Percentiles rank a stretch among this genome's conserved stretches.
These are phyloP conservation scores for Apium graveolens DNA, from an alignment of 129 eudicot species.

Conservation along the genomic window DNA sequence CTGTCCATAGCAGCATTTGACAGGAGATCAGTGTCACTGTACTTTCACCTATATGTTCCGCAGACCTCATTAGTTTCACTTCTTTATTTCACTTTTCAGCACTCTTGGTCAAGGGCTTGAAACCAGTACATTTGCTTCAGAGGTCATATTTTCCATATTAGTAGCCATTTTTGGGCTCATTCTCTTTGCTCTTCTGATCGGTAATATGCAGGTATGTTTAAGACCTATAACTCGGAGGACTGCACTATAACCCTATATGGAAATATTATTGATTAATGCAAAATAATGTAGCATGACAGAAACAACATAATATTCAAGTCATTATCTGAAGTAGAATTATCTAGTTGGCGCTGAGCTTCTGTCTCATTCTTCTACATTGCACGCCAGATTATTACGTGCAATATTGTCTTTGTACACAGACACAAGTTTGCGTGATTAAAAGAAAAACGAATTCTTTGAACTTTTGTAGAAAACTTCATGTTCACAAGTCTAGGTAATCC, in stretches of 20 bases:
- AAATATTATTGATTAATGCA: background rate
- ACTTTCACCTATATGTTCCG: background rate
- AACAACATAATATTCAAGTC: background rate
- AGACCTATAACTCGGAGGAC: background rate
- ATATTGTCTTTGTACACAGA: background rate
- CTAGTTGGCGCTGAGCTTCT: background rate
- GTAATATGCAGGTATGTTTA: constrained; percentile 75
- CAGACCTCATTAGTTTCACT: background rate
- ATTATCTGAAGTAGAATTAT: background rate
- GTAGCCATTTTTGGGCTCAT: constrained; percentile 81
- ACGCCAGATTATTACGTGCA: background rate
- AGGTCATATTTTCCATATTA: constrained; percentile 65
- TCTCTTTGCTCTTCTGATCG: constrained; percentile 92
- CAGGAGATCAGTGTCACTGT: no score
- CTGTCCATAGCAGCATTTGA: background rate
- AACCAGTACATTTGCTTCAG: constrained; percentile 77
- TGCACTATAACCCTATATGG: background rate
- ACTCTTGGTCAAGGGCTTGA: constrained; percentile 93
- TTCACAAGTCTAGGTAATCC: background rate
- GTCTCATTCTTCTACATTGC: background rate
- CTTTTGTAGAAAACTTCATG: background rate
- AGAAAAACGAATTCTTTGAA: background rate
- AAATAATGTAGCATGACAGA: background rate
- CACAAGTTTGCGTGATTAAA: background rate
- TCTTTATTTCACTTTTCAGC: constrained; percentile 32